Conservation (phyloP, 768 basidiomycete genomes). For the Rhodosporidiobolus odoratus region DNA sequence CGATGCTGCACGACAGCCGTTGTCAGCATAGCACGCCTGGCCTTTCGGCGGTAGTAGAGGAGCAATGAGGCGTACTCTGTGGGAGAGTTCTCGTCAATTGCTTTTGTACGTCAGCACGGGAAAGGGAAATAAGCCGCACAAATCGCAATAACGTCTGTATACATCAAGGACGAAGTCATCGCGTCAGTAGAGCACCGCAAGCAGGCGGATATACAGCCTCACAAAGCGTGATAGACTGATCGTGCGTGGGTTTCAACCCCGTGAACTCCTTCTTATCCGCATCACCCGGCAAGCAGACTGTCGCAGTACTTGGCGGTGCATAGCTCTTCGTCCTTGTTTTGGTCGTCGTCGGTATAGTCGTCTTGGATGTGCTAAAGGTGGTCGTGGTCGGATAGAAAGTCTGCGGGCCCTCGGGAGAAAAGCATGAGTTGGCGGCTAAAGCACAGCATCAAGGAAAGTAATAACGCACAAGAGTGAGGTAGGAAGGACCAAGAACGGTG, state of each 20-base stretch:
- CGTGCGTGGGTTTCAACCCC: slow-evolving; percentile 34
- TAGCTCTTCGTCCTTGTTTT: slow-evolving; percentile 23
- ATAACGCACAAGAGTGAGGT: slow-evolving; percentile 20
- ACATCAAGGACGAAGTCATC: background rate
- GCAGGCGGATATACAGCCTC: background rate
- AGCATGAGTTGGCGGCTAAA: background rate
- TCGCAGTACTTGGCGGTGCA: background rate
- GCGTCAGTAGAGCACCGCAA: too few relatives aligned
- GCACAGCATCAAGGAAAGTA: background rate
- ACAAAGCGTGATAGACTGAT: slow-evolving; percentile 33
- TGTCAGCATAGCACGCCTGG: too few relatives aligned
- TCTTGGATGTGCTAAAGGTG: slow-evolving; percentile 1
- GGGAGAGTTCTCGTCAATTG: background rate
- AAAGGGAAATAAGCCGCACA: slow-evolving; percentile 4
- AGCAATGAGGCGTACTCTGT: slow-evolving; percentile 5
- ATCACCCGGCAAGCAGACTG: slow-evolving; percentile 13
- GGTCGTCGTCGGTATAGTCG: slow-evolving; percentile 29
- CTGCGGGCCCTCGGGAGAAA: background rate
- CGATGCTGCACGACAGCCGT: too few relatives aligned
- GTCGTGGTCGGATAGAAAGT: slow-evolving; percentile 38
- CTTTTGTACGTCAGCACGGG: background rate
- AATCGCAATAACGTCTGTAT: slow-evolving; percentile 35
- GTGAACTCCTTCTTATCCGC: slow-evolving; percentile 23
- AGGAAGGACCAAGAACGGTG: slow-evolving; percentile 27
- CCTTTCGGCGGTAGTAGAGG: background rate